Percentiles rank a stretch among this genome's conserved stretches.
These are phyloP conservation scores for Mycena metata DNA, from an alignment of 768 basidiomycete genomes.

Conservation along the genomic window DNA sequence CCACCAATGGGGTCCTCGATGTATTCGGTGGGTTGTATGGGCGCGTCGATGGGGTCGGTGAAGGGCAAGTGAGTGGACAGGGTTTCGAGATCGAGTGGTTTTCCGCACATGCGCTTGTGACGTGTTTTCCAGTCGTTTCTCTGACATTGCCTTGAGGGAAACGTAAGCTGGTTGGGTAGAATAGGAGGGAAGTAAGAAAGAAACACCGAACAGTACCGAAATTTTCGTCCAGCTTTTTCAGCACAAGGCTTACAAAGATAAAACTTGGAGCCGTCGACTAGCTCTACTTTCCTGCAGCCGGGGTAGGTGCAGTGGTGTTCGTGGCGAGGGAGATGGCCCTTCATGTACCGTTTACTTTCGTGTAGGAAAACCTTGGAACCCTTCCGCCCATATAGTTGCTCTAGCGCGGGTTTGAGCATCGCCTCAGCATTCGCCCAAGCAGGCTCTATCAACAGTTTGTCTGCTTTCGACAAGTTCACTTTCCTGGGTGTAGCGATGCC, in stretches of 20 bases:
- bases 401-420: background rate
- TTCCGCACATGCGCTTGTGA: constrained; percentile 2
- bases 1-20: background rate
- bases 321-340: background rate
- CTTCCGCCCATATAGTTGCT: background rate
- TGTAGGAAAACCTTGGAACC: background rate
- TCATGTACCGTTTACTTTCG: background rate
- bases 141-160: background rate
- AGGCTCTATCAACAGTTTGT: background rate
- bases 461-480: background rate
- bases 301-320: background rate
- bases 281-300: background rate
- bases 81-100: background rate
- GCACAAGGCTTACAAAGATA: background rate
- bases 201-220: background rate
- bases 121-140: background rate
- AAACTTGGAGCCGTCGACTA: background rate
- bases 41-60: background rate
- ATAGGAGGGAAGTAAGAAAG: background rate
- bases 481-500: background rate
- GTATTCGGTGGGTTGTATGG: background rate
- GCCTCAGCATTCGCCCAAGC: background rate
- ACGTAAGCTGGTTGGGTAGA: background rate
- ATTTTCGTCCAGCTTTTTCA: background rate
- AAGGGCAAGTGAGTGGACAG: background rate